These are phyloP conservation scores for Eucalyptus fibrosa DNA, from an alignment of 345 rosid species.

Conservation along the genomic window DNA sequence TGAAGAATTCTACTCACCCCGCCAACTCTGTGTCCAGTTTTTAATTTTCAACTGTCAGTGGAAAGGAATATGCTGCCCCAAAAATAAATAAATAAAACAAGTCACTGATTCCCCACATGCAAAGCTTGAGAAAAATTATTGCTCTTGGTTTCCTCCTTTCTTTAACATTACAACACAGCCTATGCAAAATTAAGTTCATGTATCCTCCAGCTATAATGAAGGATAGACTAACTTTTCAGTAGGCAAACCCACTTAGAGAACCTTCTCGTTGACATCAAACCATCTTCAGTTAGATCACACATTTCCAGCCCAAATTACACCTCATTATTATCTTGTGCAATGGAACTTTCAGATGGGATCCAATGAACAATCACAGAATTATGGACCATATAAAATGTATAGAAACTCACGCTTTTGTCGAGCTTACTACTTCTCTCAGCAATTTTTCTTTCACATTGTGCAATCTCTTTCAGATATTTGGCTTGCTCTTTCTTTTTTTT, in stretches of 20 bases:
- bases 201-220: neutral
- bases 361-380: neutral
- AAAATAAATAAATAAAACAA: neutral
- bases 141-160: neutral
- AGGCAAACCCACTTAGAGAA: neutral
- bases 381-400: neutral
- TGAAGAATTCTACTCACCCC: neutral
- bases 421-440: conserved; percentile 59
- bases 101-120: neutral
- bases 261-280: neutral
- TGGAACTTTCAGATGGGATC: neutral
- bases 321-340: neutral
- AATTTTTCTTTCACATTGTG: conserved; percentile 66
- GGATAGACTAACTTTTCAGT: neutral
- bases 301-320: neutral
- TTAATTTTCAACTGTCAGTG: neutral
- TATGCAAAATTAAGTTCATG: neutral
- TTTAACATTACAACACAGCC: neutral
- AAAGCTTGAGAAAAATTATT: neutral
- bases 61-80: neutral
- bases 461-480: conserved; percentile 72
- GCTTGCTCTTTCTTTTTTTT: conserved; percentile 69
- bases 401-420: conserved; percentile 57
- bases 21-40: neutral
- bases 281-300: neutral